Conservation (phyloP, 129 eudicot species). For the Mikania micrantha region DNA sequence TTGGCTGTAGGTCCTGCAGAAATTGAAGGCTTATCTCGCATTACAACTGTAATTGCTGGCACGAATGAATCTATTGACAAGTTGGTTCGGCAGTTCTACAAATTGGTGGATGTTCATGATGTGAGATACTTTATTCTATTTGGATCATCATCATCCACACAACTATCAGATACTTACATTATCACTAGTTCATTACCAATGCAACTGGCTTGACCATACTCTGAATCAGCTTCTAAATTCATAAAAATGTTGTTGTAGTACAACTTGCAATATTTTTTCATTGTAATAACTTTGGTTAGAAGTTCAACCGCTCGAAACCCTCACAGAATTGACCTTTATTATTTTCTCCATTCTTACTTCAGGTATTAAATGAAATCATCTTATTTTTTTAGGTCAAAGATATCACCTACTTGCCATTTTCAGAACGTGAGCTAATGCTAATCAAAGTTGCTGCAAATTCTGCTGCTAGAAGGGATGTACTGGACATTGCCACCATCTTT, state of each 20-base stretch:
- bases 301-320: too few species aligned
- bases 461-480: conserved; percentile 77
- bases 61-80: conserved; percentile 73
- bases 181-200: too few species aligned
- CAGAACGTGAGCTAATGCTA: conserved; percentile 88
- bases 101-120: conserved; percentile 83
- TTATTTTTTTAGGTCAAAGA: conserved; percentile 59
- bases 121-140: conserved; percentile 29
- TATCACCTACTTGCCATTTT: conserved; percentile 74
- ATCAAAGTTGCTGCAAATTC: conserved; percentile 75
- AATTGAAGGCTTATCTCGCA: conserved; percentile 72
- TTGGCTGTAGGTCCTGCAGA: conserved; percentile 92
- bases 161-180: too few species aligned
- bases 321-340: neutral
- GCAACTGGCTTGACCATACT: too few species aligned
- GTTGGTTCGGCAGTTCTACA: conserved; percentile 71
- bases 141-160: too few species aligned
- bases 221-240: too few species aligned
- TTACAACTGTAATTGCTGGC: conserved; percentile 89
- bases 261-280: too few species aligned
- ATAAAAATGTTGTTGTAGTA: too few species aligned
- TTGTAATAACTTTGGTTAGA: too few species aligned
- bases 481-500: conserved; percentile 88
- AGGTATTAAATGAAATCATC: neutral
- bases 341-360: neutral